A percentile compares a stretch with the other conserved stretches of the same genome.
Conservation (phyloP, 495 filamentous ascomycete genomes). For the Neurospora sp. region DNA sequence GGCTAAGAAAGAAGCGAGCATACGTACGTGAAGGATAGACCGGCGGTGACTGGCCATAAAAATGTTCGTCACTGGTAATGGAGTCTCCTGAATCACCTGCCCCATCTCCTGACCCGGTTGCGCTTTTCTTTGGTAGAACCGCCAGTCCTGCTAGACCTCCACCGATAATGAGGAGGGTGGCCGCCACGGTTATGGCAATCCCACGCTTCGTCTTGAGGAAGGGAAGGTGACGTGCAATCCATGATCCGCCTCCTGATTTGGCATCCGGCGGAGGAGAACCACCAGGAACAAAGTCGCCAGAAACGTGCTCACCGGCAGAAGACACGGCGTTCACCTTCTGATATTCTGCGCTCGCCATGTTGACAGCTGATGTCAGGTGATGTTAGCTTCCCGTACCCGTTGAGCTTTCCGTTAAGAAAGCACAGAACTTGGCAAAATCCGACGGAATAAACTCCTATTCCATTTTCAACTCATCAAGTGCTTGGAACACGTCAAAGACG, state of each 20-base stretch:
- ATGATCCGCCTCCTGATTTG: slow-evolving; percentile 6
- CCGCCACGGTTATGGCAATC: slow-evolving; percentile 20
- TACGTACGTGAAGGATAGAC: slow-evolving; percentile 48
- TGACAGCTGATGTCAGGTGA: not conserved
- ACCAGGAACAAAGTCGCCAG: not conserved
- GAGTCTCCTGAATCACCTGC: slow-evolving; percentile 7
- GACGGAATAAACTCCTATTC: not conserved
- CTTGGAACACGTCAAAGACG: not conserved
- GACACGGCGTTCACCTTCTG: not conserved
- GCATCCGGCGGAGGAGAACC: not conserved
- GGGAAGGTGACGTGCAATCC: slow-evolving; percentile 26
- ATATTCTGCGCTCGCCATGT: not conserved
- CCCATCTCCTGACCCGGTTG: not conserved
- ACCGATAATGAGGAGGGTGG: slow-evolving; percentile 27
- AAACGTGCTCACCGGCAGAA: not conserved
- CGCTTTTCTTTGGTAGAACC: slow-evolving; percentile 14
- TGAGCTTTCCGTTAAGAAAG: not conserved
- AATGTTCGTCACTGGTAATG: slow-evolving; percentile 35
- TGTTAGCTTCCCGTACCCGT: not conserved
- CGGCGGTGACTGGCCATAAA: slow-evolving; percentile 47
- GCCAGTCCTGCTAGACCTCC: slow-evolving; percentile 25
- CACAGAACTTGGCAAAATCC: not conserved
- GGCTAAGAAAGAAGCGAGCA: not conserved
- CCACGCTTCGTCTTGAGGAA: slow-evolving; percentile 29
- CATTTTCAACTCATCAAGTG: not conserved